phyloP scores from a whole-genome alignment of 2,329 filamentous ascomycete species.

The Alternaria alternata region DNA sequence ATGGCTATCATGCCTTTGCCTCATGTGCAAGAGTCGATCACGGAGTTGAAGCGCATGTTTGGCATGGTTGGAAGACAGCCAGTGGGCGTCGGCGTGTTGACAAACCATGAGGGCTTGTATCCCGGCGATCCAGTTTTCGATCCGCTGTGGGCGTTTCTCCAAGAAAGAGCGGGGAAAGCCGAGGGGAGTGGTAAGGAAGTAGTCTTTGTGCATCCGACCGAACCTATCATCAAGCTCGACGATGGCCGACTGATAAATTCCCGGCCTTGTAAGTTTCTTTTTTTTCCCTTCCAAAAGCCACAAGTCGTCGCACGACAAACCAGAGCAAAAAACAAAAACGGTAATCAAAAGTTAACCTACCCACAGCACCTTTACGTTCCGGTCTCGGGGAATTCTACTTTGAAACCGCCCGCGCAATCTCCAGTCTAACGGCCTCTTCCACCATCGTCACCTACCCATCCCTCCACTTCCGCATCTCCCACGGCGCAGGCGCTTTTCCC shows the following conservation, averaged over 20 bases:
- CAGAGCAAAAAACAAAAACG: too few species aligned
- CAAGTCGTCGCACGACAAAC: neutral
- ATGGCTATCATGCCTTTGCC: constrained; percentile 41
- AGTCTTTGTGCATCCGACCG: constrained; percentile 48
- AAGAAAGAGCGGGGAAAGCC: constrained; percentile 20
- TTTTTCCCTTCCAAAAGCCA: neutral
- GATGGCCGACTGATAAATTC: constrained; percentile 37
- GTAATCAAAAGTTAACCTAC: neutral
- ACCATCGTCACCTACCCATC: constrained; percentile 41
- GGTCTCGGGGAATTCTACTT: constrained; percentile 51
- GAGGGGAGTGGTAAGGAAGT: constrained; percentile 32
- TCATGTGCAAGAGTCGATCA: constrained; percentile 39
- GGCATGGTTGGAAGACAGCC: constrained; percentile 41
- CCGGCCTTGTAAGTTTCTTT: constrained; percentile 40
- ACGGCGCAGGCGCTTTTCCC: constrained; percentile 49
- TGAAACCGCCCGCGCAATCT: constrained; percentile 48
- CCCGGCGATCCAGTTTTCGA: constrained; percentile 39
- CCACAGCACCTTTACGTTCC: constrained; percentile 43
- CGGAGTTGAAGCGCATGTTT: constrained; percentile 36
- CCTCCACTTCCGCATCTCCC: constrained; percentile 46
- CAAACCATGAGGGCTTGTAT: constrained; percentile 47
- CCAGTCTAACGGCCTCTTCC: constrained; percentile 40
- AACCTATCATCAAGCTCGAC: constrained; percentile 41
- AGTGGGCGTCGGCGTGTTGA: constrained; percentile 43
- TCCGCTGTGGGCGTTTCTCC: constrained; percentile 38